Evolutionary conservation across 805 yeast species (phyloP).

Genomic region (Metschnikowia baotianmanensis): DNA sequence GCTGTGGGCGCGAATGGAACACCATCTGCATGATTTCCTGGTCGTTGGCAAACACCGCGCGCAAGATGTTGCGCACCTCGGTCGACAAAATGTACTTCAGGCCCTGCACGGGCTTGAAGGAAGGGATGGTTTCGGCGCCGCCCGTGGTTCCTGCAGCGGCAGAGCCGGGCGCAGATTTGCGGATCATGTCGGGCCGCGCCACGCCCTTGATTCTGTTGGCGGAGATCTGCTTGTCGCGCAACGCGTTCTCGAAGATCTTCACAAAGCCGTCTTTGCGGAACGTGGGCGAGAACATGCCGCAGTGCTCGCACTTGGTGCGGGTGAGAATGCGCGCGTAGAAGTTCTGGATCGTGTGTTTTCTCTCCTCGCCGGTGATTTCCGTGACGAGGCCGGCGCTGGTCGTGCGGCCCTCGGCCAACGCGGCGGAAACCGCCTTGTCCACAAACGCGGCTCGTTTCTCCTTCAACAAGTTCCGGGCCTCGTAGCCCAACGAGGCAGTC

Average conservation of each 20-base stretch:
- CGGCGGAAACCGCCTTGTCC: constrained; percentile 63
- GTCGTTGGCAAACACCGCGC: constrained; percentile 74
- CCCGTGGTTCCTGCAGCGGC: background rate
- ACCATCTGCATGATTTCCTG: constrained; percentile 63
- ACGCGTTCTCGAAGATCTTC: constrained; percentile 85
- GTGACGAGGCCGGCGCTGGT: constrained; percentile 68
- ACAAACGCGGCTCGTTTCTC: constrained; percentile 69
- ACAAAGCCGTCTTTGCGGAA: constrained; percentile 94
- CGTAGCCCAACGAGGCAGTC: constrained; percentile 33
- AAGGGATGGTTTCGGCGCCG: constrained; percentile 37
- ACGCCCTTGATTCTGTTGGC: constrained; percentile 83
- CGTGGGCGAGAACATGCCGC: constrained; percentile 92
- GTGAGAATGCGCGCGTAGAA: constrained; percentile 70
- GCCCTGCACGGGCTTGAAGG: constrained; percentile 62
- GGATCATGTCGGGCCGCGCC: constrained; percentile 66
- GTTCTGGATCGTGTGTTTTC: constrained; percentile 70
- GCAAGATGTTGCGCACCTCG: constrained; percentile 78
- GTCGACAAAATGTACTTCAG: constrained; percentile 85
- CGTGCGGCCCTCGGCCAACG: constrained; percentile 74
- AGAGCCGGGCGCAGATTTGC: constrained; percentile 27
- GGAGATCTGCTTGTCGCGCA: constrained; percentile 75
- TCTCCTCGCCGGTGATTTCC: constrained; percentile 82
- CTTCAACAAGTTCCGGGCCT: constrained; percentile 45
- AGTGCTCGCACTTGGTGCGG: constrained; percentile 90
- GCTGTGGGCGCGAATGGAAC: constrained; percentile 78